phyloP scores from a whole-genome alignment of 331 rosid species.

The Quercus phellos region DNA sequence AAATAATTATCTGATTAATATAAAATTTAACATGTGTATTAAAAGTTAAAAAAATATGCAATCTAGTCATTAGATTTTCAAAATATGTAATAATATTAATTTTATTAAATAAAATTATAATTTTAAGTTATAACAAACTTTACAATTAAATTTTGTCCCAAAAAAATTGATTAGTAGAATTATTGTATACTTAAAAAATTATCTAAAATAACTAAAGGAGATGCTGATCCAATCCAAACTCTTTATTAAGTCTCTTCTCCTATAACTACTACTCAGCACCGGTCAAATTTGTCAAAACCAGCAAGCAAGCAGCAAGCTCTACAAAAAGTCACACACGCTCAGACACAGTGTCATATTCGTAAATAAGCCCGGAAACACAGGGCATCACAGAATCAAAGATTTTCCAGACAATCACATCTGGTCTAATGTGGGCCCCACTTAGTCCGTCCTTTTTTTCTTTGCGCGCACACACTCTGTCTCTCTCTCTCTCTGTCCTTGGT shows the following conservation, averaged over 20 bases:
- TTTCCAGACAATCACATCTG: conserved; percentile 7
- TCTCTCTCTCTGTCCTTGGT: not conserved
- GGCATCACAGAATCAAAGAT: not conserved
- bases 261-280: too few species aligned
- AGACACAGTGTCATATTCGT: conserved; percentile 31
- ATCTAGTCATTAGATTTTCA: rapidly evolving
- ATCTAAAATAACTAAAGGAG: too few species aligned
- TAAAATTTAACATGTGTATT: rapidly evolving
- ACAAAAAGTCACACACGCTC: not conserved
- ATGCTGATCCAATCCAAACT: too few species aligned
- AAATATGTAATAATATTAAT: too few species aligned
- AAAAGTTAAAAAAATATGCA: rapidly evolving
- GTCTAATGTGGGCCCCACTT: conserved; percentile 29
- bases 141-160: rapidly evolving
- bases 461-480: conserved; percentile 7
- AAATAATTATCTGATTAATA: too few species aligned
- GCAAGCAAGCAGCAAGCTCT: not conserved
- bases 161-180: rapidly evolving
- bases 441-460: conserved; percentile 4
- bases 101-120: too few species aligned
- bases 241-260: too few species aligned
- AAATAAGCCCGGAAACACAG: conserved; percentile 17
- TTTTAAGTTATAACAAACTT: too few species aligned
- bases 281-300: not conserved
- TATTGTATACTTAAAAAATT: too few species aligned